phyloP scores from a whole-genome alignment of 495 filamentous ascomycete genomes.

The Talaromyces ruber region DNA sequence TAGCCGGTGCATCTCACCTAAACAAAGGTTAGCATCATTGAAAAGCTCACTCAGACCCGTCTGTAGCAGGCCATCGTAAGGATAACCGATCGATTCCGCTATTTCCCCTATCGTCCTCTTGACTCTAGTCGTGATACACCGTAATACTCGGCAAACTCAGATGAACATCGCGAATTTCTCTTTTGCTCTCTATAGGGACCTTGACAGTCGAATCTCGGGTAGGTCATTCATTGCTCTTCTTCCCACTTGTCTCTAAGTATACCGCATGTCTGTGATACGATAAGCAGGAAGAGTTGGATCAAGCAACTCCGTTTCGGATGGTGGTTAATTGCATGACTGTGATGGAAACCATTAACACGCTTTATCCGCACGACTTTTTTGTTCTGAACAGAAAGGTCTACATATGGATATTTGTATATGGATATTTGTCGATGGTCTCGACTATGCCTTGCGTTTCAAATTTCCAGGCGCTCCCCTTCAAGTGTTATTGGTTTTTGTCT shows the following conservation, averaged over 20 bases:
- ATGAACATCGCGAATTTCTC: background rate
- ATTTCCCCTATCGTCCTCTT: background rate
- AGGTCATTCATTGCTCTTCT: background rate
- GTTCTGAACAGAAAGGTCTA: too few relatives aligned
- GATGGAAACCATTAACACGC: background rate
- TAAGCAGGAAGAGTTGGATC: background rate
- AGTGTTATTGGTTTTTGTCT: background rate
- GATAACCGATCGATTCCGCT: background rate
- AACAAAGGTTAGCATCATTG: background rate
- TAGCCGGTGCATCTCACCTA: background rate
- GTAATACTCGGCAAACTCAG: background rate
- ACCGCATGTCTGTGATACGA: background rate
- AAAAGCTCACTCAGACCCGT: background rate
- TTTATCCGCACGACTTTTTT: background rate
- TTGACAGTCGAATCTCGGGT: background rate
- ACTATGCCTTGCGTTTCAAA: background rate
- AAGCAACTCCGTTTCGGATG: background rate
- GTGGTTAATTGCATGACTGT: background rate
- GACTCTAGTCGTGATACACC: background rate
- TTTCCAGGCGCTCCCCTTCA: background rate
- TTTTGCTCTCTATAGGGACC: background rate
- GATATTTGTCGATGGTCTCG: background rate
- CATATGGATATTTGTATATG: too few relatives aligned
- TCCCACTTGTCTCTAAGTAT: background rate
- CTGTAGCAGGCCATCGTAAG: background rate